Conservation (phyloP, 2,329 filamentous ascomycete genomes). For the Diaporthe sp. region DNA sequence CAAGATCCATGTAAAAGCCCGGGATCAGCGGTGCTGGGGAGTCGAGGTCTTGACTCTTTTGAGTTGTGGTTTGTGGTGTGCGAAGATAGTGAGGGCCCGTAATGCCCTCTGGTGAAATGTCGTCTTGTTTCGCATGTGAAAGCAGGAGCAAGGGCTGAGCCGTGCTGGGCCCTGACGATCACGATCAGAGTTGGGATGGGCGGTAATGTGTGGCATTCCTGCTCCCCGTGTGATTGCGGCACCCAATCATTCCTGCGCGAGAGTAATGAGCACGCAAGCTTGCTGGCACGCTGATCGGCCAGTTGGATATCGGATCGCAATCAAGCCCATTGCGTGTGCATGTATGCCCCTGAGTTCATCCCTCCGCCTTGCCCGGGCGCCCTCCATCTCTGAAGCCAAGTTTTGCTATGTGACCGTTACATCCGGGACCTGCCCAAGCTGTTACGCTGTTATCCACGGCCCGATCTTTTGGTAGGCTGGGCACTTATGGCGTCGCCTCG, state of each 20-base stretch:
- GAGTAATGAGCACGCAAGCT: constrained; percentile 19
- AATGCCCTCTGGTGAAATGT: not conserved
- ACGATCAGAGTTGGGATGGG: constrained; percentile 10
- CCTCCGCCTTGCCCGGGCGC: not conserved
- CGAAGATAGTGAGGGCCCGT: not conserved
- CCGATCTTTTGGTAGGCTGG: not conserved
- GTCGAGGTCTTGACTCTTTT: constrained; percentile 22
- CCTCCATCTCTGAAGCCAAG: not conserved
- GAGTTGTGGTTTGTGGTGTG: not conserved
- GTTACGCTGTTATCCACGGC: constrained; percentile 10
- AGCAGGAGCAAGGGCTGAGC: not conserved
- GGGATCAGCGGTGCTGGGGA: constrained; percentile 26
- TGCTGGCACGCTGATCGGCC: constrained; percentile 21
- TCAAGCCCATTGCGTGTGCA: constrained; percentile 10
- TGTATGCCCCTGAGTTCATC: constrained; percentile 17
- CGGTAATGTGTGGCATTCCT: constrained; percentile 26
- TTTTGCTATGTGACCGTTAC: not conserved
- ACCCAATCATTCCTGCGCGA: constrained; percentile 18
- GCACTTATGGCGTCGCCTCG: not conserved
- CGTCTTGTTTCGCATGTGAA: constrained; percentile 31
- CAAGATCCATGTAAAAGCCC: not conserved
- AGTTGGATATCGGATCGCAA: constrained; percentile 32
- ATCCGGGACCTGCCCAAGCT: constrained; percentile 4
- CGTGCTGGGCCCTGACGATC: constrained; percentile 27
- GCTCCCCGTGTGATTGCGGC: constrained; percentile 2